These are phyloP conservation scores for Tephrocybe rancida DNA, from an alignment of 768 basidiomycete species.

Conservation along the genomic window DNA sequence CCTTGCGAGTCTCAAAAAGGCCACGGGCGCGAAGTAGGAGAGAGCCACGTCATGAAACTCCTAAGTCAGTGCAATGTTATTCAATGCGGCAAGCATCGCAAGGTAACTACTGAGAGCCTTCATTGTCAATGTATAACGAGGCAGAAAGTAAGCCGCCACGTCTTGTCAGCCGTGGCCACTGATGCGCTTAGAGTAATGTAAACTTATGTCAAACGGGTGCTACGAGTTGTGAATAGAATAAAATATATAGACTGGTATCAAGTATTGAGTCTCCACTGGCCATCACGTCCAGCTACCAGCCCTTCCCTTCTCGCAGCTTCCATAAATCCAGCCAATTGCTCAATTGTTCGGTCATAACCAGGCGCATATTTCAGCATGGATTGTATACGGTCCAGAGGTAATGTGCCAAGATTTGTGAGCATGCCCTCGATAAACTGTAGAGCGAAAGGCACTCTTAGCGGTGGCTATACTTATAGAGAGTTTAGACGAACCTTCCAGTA, in stretches of 20 bases:
- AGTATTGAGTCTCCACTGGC: slow-evolving; percentile 60
- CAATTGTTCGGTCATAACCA: slow-evolving; percentile 76
- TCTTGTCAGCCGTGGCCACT: too few relatives aligned
- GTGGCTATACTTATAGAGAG: background rate
- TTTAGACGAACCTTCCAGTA: slow-evolving; percentile 76
- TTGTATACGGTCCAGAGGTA: slow-evolving; percentile 85
- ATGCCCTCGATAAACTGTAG: slow-evolving; percentile 85
- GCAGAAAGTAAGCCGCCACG: too few relatives aligned
- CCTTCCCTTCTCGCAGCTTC: slow-evolving; percentile 81
- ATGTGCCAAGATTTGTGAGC: slow-evolving; percentile 82
- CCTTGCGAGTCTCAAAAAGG: slow-evolving; percentile 63
- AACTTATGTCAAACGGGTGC: too few relatives aligned
- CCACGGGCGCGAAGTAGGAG: slow-evolving; percentile 41
- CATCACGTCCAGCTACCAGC: slow-evolving; percentile 68
- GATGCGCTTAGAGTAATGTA: too few relatives aligned
- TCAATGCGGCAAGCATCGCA: too few relatives aligned
- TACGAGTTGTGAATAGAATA: background rate
- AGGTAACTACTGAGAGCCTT: too few relatives aligned
- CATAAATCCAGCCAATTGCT: slow-evolving; percentile 80
- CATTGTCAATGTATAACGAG: too few relatives aligned
- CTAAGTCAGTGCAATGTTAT: too few relatives aligned
- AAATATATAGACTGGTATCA: background rate
- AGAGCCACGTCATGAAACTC: too few relatives aligned
- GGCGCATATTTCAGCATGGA: slow-evolving; percentile 85
- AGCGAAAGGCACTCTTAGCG: background rate